Conservation (phyloP, 371 early-diverging fungal genomes). For the Mucor lusitanicus region DNA sequence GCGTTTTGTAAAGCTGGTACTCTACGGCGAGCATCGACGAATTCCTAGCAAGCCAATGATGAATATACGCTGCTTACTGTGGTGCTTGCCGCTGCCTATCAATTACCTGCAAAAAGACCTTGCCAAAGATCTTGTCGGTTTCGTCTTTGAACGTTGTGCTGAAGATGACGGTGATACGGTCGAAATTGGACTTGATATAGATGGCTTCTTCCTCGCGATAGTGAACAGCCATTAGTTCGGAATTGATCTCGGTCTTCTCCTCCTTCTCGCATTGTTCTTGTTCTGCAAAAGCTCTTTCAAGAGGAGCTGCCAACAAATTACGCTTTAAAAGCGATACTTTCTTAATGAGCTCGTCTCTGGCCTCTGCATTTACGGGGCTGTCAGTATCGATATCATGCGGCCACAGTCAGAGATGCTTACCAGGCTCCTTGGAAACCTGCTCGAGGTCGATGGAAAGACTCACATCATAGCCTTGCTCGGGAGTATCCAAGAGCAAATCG, state of each 20-base stretch:
- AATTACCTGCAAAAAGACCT: constrained; percentile 92
- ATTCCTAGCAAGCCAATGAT: constrained; percentile 67
- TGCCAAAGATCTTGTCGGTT: constrained; percentile 93
- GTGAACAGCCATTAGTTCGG: constrained; percentile 84
- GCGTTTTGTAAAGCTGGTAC: constrained; percentile 90
- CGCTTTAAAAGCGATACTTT: constrained; percentile 89
- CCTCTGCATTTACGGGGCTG: constrained; percentile 16
- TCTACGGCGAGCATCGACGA: constrained; percentile 95
- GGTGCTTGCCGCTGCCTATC: too few relatives aligned
- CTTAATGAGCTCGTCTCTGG: constrained; percentile 71
- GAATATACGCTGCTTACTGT: not conserved
- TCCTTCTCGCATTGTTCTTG: constrained; percentile 77
- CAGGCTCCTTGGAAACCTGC: constrained; percentile 69
- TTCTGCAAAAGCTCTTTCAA: constrained; percentile 86
- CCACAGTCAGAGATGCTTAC: constrained; percentile 32
- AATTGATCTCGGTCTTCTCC: constrained; percentile 55
- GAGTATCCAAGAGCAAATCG: constrained; percentile 55
- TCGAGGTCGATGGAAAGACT: constrained; percentile 83
- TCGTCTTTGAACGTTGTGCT: constrained; percentile 96
- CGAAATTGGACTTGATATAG: constrained; percentile 85
- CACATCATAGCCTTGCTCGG: constrained; percentile 83
- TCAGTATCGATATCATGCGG: not conserved
- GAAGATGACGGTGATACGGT: constrained; percentile 97
- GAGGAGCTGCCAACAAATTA: constrained; percentile 92
- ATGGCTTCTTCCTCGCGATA: constrained; percentile 95